phyloP scores from a whole-genome alignment of 139 green algal genomes.

The Picochlorum costavermella region DNA sequence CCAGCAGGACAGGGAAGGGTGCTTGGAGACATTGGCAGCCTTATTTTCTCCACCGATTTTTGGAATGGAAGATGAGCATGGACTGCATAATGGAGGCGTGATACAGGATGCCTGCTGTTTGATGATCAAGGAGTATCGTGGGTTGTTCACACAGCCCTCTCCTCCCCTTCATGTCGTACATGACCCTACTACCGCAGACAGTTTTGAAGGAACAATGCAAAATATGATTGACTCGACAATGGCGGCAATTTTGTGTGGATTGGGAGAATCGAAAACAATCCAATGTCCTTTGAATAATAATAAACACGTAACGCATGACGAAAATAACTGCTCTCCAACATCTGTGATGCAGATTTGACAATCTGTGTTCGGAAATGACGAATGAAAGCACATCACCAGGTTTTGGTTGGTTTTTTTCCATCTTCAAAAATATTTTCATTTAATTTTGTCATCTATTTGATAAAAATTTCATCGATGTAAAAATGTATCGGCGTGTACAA shows the following conservation, averaged over 20 bases:
- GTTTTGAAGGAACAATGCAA: neutral
- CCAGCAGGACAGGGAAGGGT: conserved; percentile 16
- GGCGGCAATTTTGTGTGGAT: neutral
- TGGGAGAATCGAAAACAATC: neutral
- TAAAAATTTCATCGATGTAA: no score
- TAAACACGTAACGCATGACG: no score
- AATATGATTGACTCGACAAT: neutral
- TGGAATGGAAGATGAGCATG: conserved; percentile 8
- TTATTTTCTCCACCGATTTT: conserved; percentile 21
- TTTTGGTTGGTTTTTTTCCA: no score
- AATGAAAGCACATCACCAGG: no score
- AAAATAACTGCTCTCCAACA: no score
- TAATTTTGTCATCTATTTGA: no score
- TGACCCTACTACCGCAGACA: conserved; percentile 9
- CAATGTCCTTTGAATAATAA: no score
- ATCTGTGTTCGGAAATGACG: no score
- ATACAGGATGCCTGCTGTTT: conserved; percentile 13
- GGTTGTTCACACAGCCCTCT: conserved; percentile 32
- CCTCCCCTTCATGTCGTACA: conserved; percentile 18
- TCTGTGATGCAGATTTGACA: no score
- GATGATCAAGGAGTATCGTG: conserved; percentile 27
- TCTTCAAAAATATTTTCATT: no score
- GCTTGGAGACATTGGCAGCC: conserved; percentile 13
- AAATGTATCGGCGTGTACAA: no score
- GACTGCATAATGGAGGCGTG: neutral